These are phyloP conservation scores for Rhododendron ovatum DNA, from an alignment of 148 eudicot genomes.

Conservation along the genomic window DNA sequence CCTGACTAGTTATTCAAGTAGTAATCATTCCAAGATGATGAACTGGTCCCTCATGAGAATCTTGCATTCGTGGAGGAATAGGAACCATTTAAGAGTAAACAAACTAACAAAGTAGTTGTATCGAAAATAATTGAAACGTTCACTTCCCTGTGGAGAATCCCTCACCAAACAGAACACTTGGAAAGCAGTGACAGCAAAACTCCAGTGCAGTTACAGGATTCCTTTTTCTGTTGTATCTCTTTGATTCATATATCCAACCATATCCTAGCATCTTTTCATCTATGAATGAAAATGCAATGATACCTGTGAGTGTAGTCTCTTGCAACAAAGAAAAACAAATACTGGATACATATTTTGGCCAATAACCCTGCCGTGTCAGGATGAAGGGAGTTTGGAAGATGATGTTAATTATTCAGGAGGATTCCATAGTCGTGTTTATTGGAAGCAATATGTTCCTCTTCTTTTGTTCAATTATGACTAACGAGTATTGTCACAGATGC, in stretches of 20 bases:
- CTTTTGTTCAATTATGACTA: background rate
- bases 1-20: background rate
- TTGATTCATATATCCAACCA: background rate
- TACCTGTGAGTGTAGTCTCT: background rate
- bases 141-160: background rate
- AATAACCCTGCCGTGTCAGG: background rate
- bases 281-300: background rate
- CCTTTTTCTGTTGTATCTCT: background rate
- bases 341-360: background rate
- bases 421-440: background rate
- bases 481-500: background rate
- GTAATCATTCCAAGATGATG: background rate
- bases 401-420: background rate
- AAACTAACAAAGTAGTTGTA: background rate
- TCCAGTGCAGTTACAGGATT: background rate
- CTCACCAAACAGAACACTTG: background rate
- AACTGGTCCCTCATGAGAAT: background rate
- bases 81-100: background rate
- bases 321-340: background rate
- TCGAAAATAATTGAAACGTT: background rate
- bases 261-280: background rate
- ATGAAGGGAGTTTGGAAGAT: background rate
- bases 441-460: background rate
- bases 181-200: background rate
- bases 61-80: background rate